These are phyloP conservation scores for Ceratocystis papillata DNA, from an alignment of 2,329 filamentous ascomycete genomes.

Conservation along the genomic window DNA sequence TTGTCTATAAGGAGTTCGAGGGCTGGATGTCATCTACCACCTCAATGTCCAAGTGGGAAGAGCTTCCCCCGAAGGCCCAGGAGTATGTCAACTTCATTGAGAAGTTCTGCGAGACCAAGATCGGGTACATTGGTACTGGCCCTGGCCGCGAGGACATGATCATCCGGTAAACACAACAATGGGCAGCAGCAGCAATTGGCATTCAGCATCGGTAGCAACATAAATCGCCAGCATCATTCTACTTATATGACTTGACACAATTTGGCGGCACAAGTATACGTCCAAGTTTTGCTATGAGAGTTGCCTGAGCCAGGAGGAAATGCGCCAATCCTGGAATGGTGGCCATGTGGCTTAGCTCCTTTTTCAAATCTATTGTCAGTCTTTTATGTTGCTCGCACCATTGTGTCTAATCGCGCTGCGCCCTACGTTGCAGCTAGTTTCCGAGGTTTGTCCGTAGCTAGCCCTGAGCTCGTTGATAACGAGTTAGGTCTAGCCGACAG, in stretches of 20 bases:
- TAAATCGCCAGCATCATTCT: background rate
- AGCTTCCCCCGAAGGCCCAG: constrained; percentile 52
- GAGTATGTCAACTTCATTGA: constrained; percentile 60
- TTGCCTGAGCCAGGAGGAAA: constrained; percentile 19
- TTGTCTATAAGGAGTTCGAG: constrained; percentile 56
- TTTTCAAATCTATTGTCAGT: background rate
- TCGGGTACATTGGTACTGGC: constrained; percentile 52
- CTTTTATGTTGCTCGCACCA: background rate
- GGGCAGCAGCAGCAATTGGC: background rate
- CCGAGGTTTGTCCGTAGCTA: too few relatives aligned
- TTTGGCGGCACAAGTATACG: background rate
- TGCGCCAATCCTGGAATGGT: constrained; percentile 25
- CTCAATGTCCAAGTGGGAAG: constrained; percentile 47
- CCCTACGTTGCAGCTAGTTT: too few relatives aligned
- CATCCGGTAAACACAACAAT: constrained; percentile 26
- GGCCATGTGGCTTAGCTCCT: constrained; percentile 21
- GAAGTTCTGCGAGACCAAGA: constrained; percentile 50
- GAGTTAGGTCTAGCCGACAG: too few relatives aligned
- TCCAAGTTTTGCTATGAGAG: background rate
- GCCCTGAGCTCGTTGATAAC: too few relatives aligned
- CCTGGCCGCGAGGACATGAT: constrained; percentile 56
- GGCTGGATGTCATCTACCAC: constrained; percentile 60
- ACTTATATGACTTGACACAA: background rate
- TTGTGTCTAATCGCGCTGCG: too few relatives aligned
- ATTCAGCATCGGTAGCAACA: too few relatives aligned